Evolutionary conservation across 176 grass and related monocot species (phyloP).

Genomic region (Chloris gayana): DNA sequence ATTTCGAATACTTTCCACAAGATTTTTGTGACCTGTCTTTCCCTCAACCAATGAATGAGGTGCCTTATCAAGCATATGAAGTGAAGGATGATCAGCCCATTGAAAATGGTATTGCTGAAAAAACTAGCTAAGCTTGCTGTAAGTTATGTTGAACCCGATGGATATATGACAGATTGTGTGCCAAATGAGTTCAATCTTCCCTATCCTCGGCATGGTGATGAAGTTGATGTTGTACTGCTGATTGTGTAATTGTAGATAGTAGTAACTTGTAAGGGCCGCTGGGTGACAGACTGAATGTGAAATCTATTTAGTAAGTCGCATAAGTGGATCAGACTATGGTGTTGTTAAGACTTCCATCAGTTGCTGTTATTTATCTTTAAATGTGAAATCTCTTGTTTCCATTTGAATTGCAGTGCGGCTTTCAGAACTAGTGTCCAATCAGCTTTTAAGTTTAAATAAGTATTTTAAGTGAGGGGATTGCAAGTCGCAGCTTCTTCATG

Average conservation of each 20-base stretch:
- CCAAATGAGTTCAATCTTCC: background rate
- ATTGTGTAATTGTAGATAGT: background rate
- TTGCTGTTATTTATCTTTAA: too few species aligned
- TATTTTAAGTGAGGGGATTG: too few species aligned
- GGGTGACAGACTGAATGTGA: too few species aligned
- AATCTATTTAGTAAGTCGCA: too few species aligned
- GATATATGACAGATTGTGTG: background rate
- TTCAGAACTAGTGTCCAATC: too few species aligned
- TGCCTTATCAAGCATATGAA: constrained; percentile 66
- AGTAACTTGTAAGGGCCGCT: background rate
- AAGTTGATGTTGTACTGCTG: background rate
- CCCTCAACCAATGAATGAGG: constrained; percentile 70
- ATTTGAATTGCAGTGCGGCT: too few species aligned
- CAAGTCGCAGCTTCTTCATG: too few species aligned
- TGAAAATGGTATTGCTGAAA: constrained; percentile 75
- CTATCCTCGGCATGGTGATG: background rate
- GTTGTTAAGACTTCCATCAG: too few species aligned
- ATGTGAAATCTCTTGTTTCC: too few species aligned
- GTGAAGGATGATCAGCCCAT: constrained; percentile 57
- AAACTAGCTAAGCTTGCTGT: constrained; percentile 42
- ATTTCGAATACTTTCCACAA: constrained; percentile 71
- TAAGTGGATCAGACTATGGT: too few species aligned
- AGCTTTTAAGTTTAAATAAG: too few species aligned
- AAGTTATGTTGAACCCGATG: background rate
- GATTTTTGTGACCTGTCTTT: constrained; percentile 62